phyloP scores from a whole-genome alignment of 73 alveolate species.

The Paramecium biaurelia region DNA sequence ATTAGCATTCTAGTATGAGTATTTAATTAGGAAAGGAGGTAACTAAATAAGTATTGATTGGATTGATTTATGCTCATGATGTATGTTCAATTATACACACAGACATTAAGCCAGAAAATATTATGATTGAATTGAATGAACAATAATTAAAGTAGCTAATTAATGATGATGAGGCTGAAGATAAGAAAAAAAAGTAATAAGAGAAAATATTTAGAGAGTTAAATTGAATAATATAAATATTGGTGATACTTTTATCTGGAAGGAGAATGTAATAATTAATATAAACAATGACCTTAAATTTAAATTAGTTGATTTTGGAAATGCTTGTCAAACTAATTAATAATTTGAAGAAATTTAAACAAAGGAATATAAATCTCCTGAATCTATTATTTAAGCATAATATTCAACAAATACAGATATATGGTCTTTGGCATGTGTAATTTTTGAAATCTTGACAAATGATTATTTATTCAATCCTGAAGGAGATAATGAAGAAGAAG shows the following conservation, averaged over 20 bases:
- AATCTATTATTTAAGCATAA: slow-evolving; percentile 76
- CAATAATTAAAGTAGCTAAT: not conserved
- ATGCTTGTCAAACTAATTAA: slow-evolving; percentile 70
- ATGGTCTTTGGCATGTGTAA: slow-evolving; percentile 85
- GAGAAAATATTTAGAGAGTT: slow-evolving; percentile 17
- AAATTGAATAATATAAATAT: not conserved
- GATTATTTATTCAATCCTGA: slow-evolving; percentile 77
- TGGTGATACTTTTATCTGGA: slow-evolving; percentile 44
- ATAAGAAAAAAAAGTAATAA: not conserved
- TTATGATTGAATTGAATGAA: slow-evolving; percentile 62
- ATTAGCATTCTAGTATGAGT: slow-evolving; percentile 61
- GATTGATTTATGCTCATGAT: slow-evolving; percentile 87
- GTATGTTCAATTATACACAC: slow-evolving; percentile 81
- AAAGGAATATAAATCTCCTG: slow-evolving; percentile 90
- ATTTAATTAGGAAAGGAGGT: slow-evolving; percentile 70
- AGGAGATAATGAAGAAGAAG: slow-evolving; percentile 55
- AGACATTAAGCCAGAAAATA: slow-evolving; percentile 92
- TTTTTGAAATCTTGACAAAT: slow-evolving; percentile 84
- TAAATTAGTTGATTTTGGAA: slow-evolving; percentile 77
- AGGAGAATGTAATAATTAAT: slow-evolving; percentile 12
- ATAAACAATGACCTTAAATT: slow-evolving; percentile 50
- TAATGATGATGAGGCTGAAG: not conserved
- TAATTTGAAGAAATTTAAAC: slow-evolving; percentile 71
- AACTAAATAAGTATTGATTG: slow-evolving; percentile 80
- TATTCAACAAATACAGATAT: slow-evolving; percentile 78